Evolutionary conservation across 768 basidiomycete genomes (phyloP).

Genomic region (Baorangia bicolor): DNA sequence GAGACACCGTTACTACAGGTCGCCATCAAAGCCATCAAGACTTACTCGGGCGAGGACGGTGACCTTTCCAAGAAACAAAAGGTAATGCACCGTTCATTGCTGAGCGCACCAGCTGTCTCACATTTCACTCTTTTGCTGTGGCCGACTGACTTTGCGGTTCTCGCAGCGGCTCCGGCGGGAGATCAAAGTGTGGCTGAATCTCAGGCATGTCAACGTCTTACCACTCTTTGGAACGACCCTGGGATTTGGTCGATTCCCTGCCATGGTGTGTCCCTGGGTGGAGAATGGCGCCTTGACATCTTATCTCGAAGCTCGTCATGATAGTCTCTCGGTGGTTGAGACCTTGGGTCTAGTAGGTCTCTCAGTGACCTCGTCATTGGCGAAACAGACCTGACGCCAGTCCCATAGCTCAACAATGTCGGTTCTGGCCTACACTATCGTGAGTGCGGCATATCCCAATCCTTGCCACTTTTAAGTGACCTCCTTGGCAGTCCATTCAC

Average conservation of each 20-base stretch:
- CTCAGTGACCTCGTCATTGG: neutral
- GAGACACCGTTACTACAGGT: too few species aligned
- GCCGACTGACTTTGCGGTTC: too few species aligned
- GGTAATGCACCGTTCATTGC: too few species aligned
- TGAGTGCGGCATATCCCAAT: neutral
- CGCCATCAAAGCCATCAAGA: too few species aligned
- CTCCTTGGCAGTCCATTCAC: conserved; percentile 13
- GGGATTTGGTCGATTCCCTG: conserved; percentile 27
- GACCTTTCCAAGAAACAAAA: too few species aligned
- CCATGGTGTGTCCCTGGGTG: conserved; percentile 30
- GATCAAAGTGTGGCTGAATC: conserved; percentile 18
- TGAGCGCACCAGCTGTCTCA: too few species aligned
- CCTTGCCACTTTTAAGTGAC: neutral
- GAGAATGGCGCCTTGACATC: conserved; percentile 22
- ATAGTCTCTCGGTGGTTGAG: conserved; percentile 2
- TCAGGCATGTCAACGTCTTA: conserved; percentile 25
- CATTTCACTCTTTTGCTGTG: too few species aligned
- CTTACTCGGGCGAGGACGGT: too few species aligned
- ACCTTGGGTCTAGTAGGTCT: neutral
- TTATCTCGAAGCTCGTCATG: conserved; percentile 17
- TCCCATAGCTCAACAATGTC: conserved; percentile 8
- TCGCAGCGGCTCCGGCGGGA: neutral
- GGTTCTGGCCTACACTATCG: conserved; percentile 15
- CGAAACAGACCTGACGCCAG: neutral
- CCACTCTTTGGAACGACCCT: conserved; percentile 20